Evolutionary conservation across 2,329 filamentous ascomycete genomes (phyloP).

Genomic region (Cadophora sp.): DNA sequence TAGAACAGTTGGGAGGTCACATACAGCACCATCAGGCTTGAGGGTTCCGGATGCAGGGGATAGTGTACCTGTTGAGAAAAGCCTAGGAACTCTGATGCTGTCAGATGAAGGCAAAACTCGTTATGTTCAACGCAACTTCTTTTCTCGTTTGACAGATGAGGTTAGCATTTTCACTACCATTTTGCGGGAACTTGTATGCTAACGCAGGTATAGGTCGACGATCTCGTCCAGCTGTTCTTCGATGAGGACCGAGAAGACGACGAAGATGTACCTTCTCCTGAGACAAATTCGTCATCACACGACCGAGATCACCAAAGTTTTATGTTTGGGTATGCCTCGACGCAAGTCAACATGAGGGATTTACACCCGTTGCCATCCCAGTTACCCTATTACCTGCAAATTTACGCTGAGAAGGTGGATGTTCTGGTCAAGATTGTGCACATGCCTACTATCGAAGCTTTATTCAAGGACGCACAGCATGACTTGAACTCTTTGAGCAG

Average conservation of each 20-base stretch:
- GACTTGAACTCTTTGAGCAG: constrained; percentile 43
- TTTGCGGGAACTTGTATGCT: not conserved
- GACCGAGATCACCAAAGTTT: constrained; percentile 51
- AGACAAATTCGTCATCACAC: constrained; percentile 44
- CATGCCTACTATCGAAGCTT: constrained; percentile 51
- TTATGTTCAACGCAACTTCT: constrained; percentile 60
- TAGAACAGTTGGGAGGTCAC: not conserved
- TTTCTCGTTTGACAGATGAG: constrained; percentile 63
- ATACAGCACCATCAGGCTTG: not conserved
- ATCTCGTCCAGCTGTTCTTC: constrained; percentile 17
- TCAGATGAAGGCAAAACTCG: constrained; percentile 48
- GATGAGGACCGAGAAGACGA: not conserved
- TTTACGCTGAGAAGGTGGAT: constrained; percentile 60
- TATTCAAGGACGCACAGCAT: constrained; percentile 40
- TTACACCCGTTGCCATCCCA: constrained; percentile 61
- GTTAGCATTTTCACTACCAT: constrained; percentile 44
- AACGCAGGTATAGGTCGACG: constrained; percentile 12
- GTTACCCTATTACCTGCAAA: constrained; percentile 58
- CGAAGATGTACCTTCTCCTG: constrained; percentile 9
- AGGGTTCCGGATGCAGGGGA: not conserved
- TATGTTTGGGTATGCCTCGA: constrained; percentile 53
- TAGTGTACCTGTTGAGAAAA: constrained; percentile 38
- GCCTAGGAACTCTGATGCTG: constrained; percentile 56
- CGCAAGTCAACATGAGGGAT: constrained; percentile 45
- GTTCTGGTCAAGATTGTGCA: constrained; percentile 51